Evolutionary conservation across 2,329 filamentous ascomycete species (phyloP), one percentile per base, ranked within the genome.

Genomic region (Plenodomus biglobosus): DNA sequence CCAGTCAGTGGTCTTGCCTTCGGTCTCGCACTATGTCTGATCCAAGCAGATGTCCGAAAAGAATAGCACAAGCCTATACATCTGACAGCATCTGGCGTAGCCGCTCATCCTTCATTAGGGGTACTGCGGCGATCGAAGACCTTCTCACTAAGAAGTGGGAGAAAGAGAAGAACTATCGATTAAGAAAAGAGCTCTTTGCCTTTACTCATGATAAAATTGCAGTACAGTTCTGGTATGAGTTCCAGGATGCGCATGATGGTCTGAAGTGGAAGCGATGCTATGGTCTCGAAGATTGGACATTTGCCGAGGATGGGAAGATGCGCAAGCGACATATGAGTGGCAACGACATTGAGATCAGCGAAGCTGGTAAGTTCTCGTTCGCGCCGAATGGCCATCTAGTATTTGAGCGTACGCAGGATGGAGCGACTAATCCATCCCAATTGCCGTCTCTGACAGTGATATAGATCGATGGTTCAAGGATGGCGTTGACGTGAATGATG

Each of bases 201-300:
- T 94, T 90, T 63, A 78, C 75, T 0, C 85, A 85, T 32, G 78
- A 92, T 70, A 87, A 83, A 72, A 92, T 92, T 55, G 90, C 90
- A 1, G 90, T 95, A 18, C 89, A 95, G 66, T 95, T 94, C 69
- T 95, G 90, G 90, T 95, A 92, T 63, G 87, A 95, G 71, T 92
- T 84, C 73, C 80, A 84, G 55, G 88, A 92, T 62, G 73, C 73
- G 7, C 60, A 78, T 1, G 85, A 87, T 32, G 84, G 69, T 7
- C 72, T 76, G 73, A 76, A 89, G 68, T 95, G 90, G 63, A 66
- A 65, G 50, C 80, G 89, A n/a, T 91, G 87, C 38, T 95, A 95
- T 64, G 90, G 90, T 0, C 79, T 95, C 10, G 87, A 90, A 64
- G 86, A 90, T 65, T 90, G 86, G 87, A 90, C 86, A 0, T 90